Evolutionary conservation across 768 basidiomycete species (phyloP).

Genomic region (Sporobolomyces phaffii): DNA sequence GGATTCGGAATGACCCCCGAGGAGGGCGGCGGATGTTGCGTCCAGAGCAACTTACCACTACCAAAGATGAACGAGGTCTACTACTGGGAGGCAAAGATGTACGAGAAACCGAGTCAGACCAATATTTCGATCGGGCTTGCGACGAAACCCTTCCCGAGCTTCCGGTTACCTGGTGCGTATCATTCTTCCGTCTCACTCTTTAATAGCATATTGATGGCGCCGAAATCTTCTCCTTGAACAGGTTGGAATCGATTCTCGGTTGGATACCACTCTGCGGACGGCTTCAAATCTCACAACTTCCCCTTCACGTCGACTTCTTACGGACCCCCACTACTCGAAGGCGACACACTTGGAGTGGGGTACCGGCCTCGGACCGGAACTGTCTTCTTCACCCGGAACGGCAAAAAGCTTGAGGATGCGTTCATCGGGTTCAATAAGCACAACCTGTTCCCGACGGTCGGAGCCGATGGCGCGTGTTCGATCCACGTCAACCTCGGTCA

Average conservation of each 20-base stretch:
- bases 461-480: constrained; percentile 90
- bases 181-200: neutral
- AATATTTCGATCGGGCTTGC: constrained; percentile 88
- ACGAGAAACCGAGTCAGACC: constrained; percentile 81
- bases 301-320: constrained; percentile 82
- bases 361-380: constrained; percentile 94
- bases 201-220: neutral
- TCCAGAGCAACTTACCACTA: constrained; percentile 91
- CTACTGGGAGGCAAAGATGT: constrained; percentile 99
- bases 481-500: constrained; percentile 97
- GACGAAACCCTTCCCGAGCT: constrained; percentile 93
- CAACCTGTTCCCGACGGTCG: constrained; percentile 95
- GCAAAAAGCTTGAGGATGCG: constrained; percentile 92
- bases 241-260: constrained; percentile 80
- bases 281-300: constrained; percentile 95
- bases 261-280: constrained; percentile 82
- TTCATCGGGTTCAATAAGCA: constrained; percentile 80
- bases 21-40: constrained; percentile 85
- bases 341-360: constrained; percentile 90
- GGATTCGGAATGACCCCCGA: constrained; percentile 58
- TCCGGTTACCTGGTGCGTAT: constrained; percentile 57
- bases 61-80: constrained; percentile 98
- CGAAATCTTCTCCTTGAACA: constrained; percentile 46
- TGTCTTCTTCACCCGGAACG: constrained; percentile 98
- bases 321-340: constrained; percentile 78